These are phyloP conservation scores for Fagopyrum esculentum DNA, from an alignment of 148 eudicot genomes.

Conservation along the genomic window DNA sequence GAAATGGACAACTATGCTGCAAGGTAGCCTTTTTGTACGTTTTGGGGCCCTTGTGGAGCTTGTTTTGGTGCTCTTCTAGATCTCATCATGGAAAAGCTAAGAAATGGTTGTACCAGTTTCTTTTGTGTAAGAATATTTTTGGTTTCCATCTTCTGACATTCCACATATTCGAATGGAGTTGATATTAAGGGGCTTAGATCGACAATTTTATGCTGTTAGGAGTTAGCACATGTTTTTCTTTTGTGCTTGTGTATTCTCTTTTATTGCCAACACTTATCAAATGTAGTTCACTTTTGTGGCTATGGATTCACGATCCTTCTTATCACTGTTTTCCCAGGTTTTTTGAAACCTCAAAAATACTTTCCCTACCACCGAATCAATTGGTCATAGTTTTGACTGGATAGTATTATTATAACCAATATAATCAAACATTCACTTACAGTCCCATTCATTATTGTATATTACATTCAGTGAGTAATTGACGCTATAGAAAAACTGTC, in stretches of 20 bases:
- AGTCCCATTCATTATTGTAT: neutral
- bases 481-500: neutral
- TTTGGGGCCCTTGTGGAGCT: conserved; percentile 23
- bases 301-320: neutral
- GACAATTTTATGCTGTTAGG: neutral
- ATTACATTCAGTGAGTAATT: neutral
- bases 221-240: neutral
- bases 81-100: conserved; percentile 38
- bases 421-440: too few species aligned
- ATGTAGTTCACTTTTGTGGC: neutral
- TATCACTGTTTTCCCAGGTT: neutral
- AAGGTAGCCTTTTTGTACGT: conserved; percentile 30
- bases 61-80: conserved; percentile 30
- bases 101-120: conserved; percentile 34
- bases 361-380: neutral
- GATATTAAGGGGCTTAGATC: neutral
- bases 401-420: too few species aligned
- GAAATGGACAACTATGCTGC: conserved; percentile 26
- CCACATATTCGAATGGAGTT: neutral
- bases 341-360: neutral
- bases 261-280: neutral
- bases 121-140: conserved; percentile 38
- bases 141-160: neutral
- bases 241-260: neutral
- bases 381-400: neutral